Percentiles rank a stretch among this genome's conserved stretches.
Conservation (phyloP, 768 basidiomycete genomes). For the Pholiota conissans region DNA sequence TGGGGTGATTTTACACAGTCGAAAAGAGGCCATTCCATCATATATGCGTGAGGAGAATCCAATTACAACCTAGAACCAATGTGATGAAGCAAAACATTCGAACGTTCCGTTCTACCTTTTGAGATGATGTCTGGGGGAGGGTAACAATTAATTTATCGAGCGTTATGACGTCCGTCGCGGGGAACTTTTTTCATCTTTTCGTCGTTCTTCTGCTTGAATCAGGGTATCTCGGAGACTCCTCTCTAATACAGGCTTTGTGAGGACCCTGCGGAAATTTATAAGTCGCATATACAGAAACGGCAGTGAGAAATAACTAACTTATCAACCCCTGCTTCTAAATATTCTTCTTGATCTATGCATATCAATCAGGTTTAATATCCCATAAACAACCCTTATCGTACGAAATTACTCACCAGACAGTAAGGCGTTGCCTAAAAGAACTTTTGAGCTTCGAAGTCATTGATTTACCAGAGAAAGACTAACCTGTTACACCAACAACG, state of each 20-base stretch:
- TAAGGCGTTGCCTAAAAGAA: slow-evolving; percentile 49
- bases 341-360: slow-evolving; percentile 70
- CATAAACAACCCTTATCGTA: slow-evolving; percentile 2
- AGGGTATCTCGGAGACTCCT: slow-evolving; percentile 46
- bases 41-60: neutral
- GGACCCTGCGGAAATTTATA: slow-evolving; percentile 41
- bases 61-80: neutral
- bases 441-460: neutral
- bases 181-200: slow-evolving; percentile 30
- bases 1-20: neutral
- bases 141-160: neutral
- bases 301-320: slow-evolving; percentile 45
- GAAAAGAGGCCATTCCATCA: neutral
- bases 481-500: slow-evolving; percentile 81
- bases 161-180: neutral
- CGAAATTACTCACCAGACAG: slow-evolving; percentile 38
- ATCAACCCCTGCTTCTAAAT: slow-evolving; percentile 74
- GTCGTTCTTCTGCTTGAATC: slow-evolving; percentile 45
- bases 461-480: slow-evolving; percentile 13
- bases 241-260: slow-evolving; percentile 82
- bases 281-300: neutral
- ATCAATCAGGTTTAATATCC: neutral
- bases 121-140: neutral
- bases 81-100: neutral
- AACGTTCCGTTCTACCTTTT: neutral